Evolutionary conservation across 345 rosid species (phyloP).

Genomic region (Melastoma malabathricum): DNA sequence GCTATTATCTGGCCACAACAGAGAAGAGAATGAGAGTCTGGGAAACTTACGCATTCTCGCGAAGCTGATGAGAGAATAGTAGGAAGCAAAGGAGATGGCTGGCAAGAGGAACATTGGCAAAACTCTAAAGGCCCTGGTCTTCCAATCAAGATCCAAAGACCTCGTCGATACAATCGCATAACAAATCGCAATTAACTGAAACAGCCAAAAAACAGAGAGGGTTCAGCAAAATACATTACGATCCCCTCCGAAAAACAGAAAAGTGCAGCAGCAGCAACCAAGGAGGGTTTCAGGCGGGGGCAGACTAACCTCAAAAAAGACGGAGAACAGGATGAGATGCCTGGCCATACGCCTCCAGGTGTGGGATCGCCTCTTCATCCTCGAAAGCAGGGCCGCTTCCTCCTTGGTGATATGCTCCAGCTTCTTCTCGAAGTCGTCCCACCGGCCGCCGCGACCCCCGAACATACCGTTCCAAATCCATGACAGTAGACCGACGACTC

Average conservation of each 20-base stretch:
- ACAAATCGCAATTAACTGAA: slow-evolving; percentile 27
- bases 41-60: slow-evolving; percentile 26
- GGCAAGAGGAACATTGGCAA: slow-evolving; percentile 40
- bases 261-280: slow-evolving; percentile 6
- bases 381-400: slow-evolving; percentile 54
- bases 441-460: slow-evolving; percentile 14
- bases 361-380: slow-evolving; percentile 54
- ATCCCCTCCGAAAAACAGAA: slow-evolving; percentile 59
- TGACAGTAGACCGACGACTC: slow-evolving; percentile 20
- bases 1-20: neutral
- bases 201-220: neutral
- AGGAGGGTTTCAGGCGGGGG: too few species aligned
- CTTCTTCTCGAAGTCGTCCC: slow-evolving; percentile 88
- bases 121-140: slow-evolving; percentile 33
- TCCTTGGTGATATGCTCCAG: slow-evolving; percentile 69
- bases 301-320: slow-evolving; percentile 59
- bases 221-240: neutral
- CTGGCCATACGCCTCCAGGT: slow-evolving; percentile 51
- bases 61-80: slow-evolving; percentile 22
- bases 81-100: slow-evolving; percentile 19
- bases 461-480: slow-evolving; percentile 66
- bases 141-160: slow-evolving; percentile 33
- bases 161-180: slow-evolving; percentile 32
- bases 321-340: slow-evolving; percentile 47
- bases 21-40: neutral